These are phyloP conservation scores for Candolleomyces eurysporus DNA, from an alignment of 768 basidiomycete genomes.

Conservation along the genomic window DNA sequence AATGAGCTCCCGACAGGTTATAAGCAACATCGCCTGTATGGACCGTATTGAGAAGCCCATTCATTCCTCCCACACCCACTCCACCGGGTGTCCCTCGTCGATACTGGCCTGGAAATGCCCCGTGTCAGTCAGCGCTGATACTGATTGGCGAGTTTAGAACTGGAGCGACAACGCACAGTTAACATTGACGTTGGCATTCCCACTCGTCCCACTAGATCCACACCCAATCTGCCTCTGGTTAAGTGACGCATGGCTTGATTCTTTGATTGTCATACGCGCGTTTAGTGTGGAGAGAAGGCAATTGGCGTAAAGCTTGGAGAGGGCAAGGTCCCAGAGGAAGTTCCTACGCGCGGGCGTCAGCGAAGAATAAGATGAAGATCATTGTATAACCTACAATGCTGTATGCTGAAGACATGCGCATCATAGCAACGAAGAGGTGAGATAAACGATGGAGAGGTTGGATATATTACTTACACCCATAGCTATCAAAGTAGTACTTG, in stretches of 20 bases:
- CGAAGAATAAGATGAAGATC: not conserved
- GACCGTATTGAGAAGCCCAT: no score
- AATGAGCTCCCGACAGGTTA: not conserved
- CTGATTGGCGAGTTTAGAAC: no score
- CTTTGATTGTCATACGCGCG: not conserved
- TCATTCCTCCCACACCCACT: no score
- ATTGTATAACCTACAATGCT: slow-evolving; percentile 15
- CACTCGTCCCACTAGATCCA: no score
- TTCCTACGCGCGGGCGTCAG: slow-evolving; percentile 2
- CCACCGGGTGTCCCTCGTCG: no score
- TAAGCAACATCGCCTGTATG: no score
- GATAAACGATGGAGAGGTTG: not conserved
- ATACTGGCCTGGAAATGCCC: no score
- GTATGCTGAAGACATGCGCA: not conserved
- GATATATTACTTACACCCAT: not conserved
- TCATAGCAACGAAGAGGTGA: not conserved
- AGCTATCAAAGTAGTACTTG: not conserved
- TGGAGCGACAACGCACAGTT: no score
- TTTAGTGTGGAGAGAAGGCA: slow-evolving; percentile 22
- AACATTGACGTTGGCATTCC: no score
- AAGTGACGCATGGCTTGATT: not conserved
- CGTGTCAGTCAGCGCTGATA: no score
- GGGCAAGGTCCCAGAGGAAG: slow-evolving; percentile 28
- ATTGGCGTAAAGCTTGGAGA: slow-evolving; percentile 31
- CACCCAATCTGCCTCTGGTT: not conserved